Percentiles rank a stretch among this genome's conserved stretches.
These are phyloP conservation scores for Austropuccinia psidii DNA, from an alignment of 1,284 basidiomycete genomes.

Conservation along the genomic window DNA sequence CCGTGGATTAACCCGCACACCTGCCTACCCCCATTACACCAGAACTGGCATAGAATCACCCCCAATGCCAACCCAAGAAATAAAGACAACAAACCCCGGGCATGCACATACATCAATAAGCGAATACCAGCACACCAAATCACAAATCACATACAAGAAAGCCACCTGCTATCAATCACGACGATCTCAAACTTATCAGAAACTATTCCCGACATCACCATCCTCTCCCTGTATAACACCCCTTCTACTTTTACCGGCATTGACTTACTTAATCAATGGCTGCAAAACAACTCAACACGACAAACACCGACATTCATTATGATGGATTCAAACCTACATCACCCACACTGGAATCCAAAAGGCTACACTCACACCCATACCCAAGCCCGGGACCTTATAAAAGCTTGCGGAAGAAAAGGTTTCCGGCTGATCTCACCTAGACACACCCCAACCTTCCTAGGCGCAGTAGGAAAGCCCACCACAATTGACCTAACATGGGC, in stretches of 20 bases:
- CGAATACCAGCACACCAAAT: not conserved
- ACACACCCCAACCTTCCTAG: not conserved
- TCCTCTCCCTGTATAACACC: not conserved
- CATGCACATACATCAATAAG: conserved; percentile 7
- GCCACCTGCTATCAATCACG: too few relatives aligned
- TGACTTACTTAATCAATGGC: not conserved
- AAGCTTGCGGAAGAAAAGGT: not conserved
- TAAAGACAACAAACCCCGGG: not conserved
- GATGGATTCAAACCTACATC: conserved; percentile 17
- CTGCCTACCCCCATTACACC: not conserved
- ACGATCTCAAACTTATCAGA: too few relatives aligned
- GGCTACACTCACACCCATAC: not conserved
- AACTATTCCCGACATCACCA: not conserved
- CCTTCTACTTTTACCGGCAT: not conserved
- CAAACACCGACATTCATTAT: not conserved
- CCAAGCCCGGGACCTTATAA: not conserved
- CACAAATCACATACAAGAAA: not conserved
- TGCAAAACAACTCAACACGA: not conserved
- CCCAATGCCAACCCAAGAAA: not conserved
- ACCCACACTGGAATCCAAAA: not conserved
- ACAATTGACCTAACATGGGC: not conserved
- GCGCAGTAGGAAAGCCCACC: not conserved
- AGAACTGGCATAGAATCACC: not conserved
- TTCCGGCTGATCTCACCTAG: conserved; percentile 2
- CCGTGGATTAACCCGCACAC: not conserved